Conservation (phyloP, 108 stramenopile species). For the Pseudonitzschia multiseries region DNA sequence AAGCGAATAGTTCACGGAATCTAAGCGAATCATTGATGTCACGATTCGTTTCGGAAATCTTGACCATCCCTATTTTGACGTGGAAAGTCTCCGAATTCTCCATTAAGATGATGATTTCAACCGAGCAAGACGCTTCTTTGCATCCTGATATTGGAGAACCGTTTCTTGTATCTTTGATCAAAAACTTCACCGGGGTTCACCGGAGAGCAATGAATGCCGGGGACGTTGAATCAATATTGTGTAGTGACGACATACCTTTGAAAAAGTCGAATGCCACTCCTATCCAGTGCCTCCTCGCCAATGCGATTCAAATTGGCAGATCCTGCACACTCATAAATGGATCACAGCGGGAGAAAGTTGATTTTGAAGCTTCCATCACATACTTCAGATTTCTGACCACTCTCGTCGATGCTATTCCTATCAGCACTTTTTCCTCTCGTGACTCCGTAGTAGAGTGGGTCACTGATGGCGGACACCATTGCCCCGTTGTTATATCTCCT, state of each 20-base stretch:
- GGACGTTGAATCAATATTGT: conserved; percentile 41
- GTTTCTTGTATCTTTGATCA: conserved; percentile 40
- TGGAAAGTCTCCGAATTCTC: conserved; percentile 55
- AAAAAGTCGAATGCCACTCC: conserved; percentile 65
- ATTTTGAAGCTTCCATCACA: conserved; percentile 45
- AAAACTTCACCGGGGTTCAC: conserved; percentile 39
- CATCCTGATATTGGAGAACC: neutral
- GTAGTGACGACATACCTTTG: conserved; percentile 57
- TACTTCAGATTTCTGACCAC: conserved; percentile 67
- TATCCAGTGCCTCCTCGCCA: conserved; percentile 70
- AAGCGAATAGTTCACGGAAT: too few species aligned
- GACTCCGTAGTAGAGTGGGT: conserved; percentile 83
- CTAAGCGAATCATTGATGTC: neutral
- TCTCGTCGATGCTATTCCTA: conserved; percentile 66
- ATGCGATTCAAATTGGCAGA: conserved; percentile 63
- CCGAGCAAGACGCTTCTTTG: neutral
- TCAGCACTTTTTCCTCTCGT: conserved; percentile 63
- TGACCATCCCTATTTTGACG: conserved; percentile 73
- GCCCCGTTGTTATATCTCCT: conserved; percentile 68
- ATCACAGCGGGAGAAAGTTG: conserved; percentile 29
- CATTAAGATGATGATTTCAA: conserved; percentile 19
- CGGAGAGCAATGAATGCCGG: conserved; percentile 42
- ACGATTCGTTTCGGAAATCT: conserved; percentile 62
- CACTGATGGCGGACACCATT: conserved; percentile 64
- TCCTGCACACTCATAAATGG: conserved; percentile 55